phyloP scores from a whole-genome alignment of 2,329 filamentous ascomycete genomes.

The Xylariaceae sp. region DNA sequence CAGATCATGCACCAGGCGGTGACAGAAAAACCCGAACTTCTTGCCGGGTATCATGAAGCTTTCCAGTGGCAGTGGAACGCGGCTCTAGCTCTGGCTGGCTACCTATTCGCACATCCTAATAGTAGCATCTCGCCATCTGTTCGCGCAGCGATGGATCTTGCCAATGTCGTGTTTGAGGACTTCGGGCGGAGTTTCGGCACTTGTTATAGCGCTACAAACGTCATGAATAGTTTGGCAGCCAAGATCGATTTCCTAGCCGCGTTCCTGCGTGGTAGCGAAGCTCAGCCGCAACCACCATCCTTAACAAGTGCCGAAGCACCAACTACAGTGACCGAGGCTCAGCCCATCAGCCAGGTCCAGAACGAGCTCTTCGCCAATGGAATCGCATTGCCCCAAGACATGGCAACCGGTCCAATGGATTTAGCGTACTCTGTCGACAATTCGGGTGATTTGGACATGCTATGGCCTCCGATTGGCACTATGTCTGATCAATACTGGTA shows the following conservation, averaged over 20 bases:
- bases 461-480: slow-evolving; percentile 21
- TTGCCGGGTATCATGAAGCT: slow-evolving; percentile 36
- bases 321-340: not conserved
- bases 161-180: slow-evolving; percentile 20
- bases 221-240: slow-evolving; percentile 21
- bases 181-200: slow-evolving; percentile 21
- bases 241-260: slow-evolving; percentile 22
- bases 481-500: slow-evolving; percentile 20
- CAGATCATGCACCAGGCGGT: slow-evolving; percentile 36
- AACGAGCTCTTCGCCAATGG: slow-evolving; percentile 1
- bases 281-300: not conserved
- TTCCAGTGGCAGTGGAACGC: slow-evolving; percentile 44
- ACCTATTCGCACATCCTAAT: slow-evolving; percentile 20
- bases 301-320: not conserved
- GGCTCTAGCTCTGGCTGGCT: slow-evolving; percentile 20
- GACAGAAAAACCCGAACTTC: slow-evolving; percentile 28
- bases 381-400: slow-evolving; percentile 8
- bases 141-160: slow-evolving; percentile 17
- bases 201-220: slow-evolving; percentile 17
- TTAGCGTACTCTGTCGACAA: slow-evolving; percentile 22
- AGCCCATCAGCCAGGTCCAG: not conserved
- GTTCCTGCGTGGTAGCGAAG: slow-evolving; percentile 9
- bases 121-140: slow-evolving; percentile 13
- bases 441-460: slow-evolving; percentile 17
- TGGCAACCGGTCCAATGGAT: slow-evolving; percentile 15